Evolutionary conservation across 345 rosid species (phyloP).

Genomic region (Mangifera indica): DNA sequence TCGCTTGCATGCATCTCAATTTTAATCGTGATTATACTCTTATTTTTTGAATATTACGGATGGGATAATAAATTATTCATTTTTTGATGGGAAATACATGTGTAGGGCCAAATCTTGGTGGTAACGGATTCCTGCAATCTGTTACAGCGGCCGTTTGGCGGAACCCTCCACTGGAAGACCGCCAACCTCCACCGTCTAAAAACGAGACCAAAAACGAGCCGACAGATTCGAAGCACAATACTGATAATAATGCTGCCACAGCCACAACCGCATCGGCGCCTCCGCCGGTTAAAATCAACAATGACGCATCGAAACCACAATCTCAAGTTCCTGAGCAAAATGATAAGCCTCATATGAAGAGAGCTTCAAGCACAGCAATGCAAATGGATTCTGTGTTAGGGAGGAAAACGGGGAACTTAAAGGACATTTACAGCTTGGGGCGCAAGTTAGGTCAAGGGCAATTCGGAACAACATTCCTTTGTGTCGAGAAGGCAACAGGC

Average conservation of each 20-base stretch:
- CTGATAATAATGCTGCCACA: conserved; percentile 25
- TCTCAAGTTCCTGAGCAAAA: conserved; percentile 2
- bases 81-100: conserved; percentile 84
- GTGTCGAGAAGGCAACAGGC: conserved; percentile 60
- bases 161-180: conserved; percentile 49
- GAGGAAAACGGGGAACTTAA: conserved; percentile 74
- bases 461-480: conserved; percentile 87
- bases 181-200: conserved; percentile 39
- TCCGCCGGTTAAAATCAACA: conserved; percentile 54
- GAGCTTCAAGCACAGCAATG: conserved; percentile 57
- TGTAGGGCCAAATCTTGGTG: conserved; percentile 70
- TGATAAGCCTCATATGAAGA: conserved; percentile 56
- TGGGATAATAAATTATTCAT: too few species aligned
- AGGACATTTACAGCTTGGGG: conserved; percentile 76
- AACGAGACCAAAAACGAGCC: conserved; percentile 19
- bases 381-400: conserved; percentile 72
- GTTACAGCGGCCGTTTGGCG: conserved; percentile 85
- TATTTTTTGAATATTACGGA: too few species aligned
- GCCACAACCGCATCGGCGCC: conserved; percentile 40
- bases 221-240: background rate
- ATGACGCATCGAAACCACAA: background rate
- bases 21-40: too few species aligned
- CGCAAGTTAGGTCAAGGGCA: conserved; percentile 95
- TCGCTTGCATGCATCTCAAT: too few species aligned
- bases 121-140: conserved; percentile 70